These are phyloP conservation scores for Neospermospora avenae DNA, from an alignment of 2,329 filamentous ascomycete species.

Conservation along the genomic window DNA sequence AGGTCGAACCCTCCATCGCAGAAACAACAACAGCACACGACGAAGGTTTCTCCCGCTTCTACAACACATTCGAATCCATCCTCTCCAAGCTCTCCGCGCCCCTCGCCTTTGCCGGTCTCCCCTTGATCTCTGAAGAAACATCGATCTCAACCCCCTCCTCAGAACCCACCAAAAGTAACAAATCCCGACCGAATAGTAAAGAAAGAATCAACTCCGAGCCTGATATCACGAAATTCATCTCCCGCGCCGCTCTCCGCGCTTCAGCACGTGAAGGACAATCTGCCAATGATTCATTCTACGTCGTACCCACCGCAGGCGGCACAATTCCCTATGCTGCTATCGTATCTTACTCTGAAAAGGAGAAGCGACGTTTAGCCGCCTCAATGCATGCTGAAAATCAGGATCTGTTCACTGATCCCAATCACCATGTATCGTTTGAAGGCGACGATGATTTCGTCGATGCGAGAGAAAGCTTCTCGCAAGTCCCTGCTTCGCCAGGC, in stretches of 20 bases:
- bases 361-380: conserved; percentile 56
- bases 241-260: conserved; percentile 77
- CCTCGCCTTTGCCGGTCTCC: conserved; percentile 87
- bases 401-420: conserved; percentile 43
- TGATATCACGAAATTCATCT: conserved; percentile 81
- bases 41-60: conserved; percentile 86
- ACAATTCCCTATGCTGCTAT: conserved; percentile 94
- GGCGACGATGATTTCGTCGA: conserved; percentile 87
- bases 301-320: conserved; percentile 87
- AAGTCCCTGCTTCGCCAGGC: conserved; percentile 42
- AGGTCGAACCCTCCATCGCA: conserved; percentile 35
- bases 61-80: conserved; percentile 83
- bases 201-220: conserved; percentile 51
- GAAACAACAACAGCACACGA: conserved; percentile 43
- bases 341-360: conserved; percentile 65
- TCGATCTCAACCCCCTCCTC: conserved; percentile 35
- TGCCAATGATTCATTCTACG: conserved; percentile 78
- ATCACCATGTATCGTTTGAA: conserved; percentile 28
- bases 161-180: conserved; percentile 39
- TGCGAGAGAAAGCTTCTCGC: conserved; percentile 60
- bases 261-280: conserved; percentile 66
- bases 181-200: conserved; percentile 27
- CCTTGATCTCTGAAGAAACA: conserved; percentile 56
- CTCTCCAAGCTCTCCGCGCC: conserved; percentile 88
- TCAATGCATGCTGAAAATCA: conserved; percentile 41